A percentile compares a stretch with the other conserved stretches of the same genome.
Conservation (phyloP, 129 eudicot species). For the Dittrichia graveolens region DNA sequence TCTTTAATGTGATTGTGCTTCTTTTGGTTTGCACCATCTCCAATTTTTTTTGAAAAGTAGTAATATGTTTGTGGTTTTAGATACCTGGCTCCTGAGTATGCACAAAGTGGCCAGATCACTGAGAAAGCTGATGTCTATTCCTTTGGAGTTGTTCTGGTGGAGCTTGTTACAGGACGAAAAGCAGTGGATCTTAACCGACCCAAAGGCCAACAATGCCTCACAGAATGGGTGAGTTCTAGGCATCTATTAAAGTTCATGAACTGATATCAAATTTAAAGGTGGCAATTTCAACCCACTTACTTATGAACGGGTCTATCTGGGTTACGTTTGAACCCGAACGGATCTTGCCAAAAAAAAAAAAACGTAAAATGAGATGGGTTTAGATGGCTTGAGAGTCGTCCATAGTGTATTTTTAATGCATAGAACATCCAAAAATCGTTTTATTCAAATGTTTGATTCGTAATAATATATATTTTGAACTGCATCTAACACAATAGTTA, state of each 20-base stretch:
- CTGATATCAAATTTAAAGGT: not conserved
- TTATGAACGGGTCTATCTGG: not conserved
- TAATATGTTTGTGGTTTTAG: conserved; percentile 39
- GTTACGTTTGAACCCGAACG: not conserved
- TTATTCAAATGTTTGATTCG: too few species aligned
- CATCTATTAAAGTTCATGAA: not conserved
- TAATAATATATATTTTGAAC: too few species aligned
- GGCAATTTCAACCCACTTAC: not conserved
- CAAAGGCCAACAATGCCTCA: conserved; percentile 90
- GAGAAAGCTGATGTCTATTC: conserved; percentile 94
- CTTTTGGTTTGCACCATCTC: not conserved
- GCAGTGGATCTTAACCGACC: conserved; percentile 93
- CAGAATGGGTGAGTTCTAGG: conserved; percentile 69
- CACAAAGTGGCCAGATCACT: conserved; percentile 92
- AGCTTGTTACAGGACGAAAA: conserved; percentile 87
- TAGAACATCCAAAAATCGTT: not conserved
- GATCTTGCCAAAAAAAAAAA: not conserved
- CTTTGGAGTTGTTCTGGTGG: conserved; percentile 84
- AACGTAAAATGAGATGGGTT: not conserved
- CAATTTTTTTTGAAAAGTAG: not conserved
- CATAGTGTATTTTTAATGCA: not conserved
- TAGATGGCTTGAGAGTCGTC: not conserved
- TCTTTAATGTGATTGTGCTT: conserved; percentile 3
- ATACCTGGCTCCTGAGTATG: conserved; percentile 91
- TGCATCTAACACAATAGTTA: not conserved